Evolutionary conservation across 2,329 filamentous ascomycete genomes (phyloP), one percentile per base, ranked within the genome.

Genomic region (Coniochaeta pulveracea): DNA sequence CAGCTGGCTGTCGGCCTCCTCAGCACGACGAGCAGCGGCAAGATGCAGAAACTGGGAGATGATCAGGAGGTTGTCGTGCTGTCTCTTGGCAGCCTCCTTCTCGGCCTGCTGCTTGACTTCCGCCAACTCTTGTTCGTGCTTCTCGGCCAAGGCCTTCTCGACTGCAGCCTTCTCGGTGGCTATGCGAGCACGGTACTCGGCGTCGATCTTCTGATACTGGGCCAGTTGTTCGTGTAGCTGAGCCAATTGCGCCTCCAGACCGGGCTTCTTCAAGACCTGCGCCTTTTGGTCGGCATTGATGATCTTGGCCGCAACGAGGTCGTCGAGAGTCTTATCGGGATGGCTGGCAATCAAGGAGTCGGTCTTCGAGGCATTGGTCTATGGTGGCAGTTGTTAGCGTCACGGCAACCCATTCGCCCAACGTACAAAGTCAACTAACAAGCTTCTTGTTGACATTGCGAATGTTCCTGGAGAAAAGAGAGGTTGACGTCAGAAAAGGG

Each of bases 381-480:
- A 40, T 6, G 26, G 14, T 5, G 32, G 11, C 34, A 33, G 30
- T 10, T 21, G 30, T 42, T 33, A 37, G 39, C 30, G 21, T 14
- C 11, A 4, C 18, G 18, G 14, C 27, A 12, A 12, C 28, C n/a
- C n/a, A n/a, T n/a, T n/a, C n/a, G n/a, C n/a, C n/a, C n/a, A n/a
- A n/a, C n/a, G n/a, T n/a, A n/a, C n/a, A n/a, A n/a, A n/a, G 26
- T 21, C 5, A 35, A 65, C 82, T 63, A 61, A 93, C 85, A 49
- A 96, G 78, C 64, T 95, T 95, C 73, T 95, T 96, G 66, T 78
- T 82, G 50, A 91, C 64, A 58, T 91, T 93, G 52, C 89, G 86
- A 48, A 95, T 83, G 58, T 76, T 85, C 69, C 86, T 94, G 45
- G 16, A 10, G 8, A 42, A 18, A 21, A 7, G n/a, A n/a, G n/a